Evolutionary conservation across 352 stramenopile species (phyloP).

Genomic region (Phytophthora lateralis): DNA sequence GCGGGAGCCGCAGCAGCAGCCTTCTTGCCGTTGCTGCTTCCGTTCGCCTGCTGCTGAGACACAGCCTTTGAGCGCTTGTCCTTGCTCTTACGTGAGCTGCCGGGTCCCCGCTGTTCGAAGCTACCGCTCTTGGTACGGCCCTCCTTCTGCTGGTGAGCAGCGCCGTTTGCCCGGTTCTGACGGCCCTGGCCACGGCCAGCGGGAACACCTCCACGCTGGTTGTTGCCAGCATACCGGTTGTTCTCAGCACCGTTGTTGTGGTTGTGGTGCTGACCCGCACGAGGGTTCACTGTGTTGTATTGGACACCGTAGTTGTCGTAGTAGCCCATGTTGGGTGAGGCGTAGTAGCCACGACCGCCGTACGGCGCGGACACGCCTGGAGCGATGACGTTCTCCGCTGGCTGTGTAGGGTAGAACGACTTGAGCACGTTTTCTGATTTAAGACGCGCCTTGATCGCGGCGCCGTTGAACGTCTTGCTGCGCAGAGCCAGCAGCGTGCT

Average conservation of each 20-base stretch:
- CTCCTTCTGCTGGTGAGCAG: slow-evolving; percentile 47
- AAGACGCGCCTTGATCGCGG: slow-evolving; percentile 89
- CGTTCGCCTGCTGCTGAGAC: slow-evolving; percentile 39
- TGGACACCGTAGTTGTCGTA: slow-evolving; percentile 86
- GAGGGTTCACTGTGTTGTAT: slow-evolving; percentile 57
- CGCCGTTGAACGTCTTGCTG: slow-evolving; percentile 90
- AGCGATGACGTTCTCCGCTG: slow-evolving; percentile 53
- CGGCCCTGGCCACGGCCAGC: slow-evolving; percentile 38
- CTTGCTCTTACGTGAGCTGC: slow-evolving; percentile 62
- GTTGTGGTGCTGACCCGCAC: slow-evolving; percentile 35
- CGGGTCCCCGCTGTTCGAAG: slow-evolving; percentile 52
- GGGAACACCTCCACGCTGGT: slow-evolving; percentile 33
- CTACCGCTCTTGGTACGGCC: slow-evolving; percentile 53
- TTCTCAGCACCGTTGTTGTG: slow-evolving; percentile 51
- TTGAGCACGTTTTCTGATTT: slow-evolving; percentile 94
- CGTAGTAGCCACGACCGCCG: slow-evolving; percentile 74
- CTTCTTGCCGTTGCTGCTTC: slow-evolving; percentile 41
- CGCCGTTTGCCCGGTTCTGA: slow-evolving; percentile 42
- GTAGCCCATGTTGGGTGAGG: slow-evolving; percentile 51
- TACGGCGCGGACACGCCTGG: slow-evolving; percentile 46
- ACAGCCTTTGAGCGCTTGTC: slow-evolving; percentile 60
- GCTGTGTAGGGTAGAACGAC: slow-evolving; percentile 89
- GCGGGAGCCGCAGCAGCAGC: slow-evolving; percentile 18
- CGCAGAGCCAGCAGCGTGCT: slow-evolving; percentile 85
- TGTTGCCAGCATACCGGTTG: slow-evolving; percentile 42